Evolutionary conservation across 495 filamentous ascomycete species (phyloP).

Genomic region (Baudoinia panamericana): DNA sequence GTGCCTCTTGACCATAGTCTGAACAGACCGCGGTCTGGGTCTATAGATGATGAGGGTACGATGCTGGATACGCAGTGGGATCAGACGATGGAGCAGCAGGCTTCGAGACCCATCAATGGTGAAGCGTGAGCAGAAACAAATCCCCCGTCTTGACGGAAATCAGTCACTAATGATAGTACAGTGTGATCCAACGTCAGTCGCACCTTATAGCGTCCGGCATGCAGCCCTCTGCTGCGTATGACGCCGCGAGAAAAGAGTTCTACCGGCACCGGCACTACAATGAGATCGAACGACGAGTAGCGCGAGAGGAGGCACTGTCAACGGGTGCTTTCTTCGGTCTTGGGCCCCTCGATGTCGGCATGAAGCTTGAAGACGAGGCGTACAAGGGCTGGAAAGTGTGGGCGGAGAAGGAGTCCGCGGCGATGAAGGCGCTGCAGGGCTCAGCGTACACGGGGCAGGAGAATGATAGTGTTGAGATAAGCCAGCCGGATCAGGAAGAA

Average conservation of each 20-base stretch:
- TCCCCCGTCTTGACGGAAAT: background rate
- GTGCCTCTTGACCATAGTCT: constrained; percentile 24
- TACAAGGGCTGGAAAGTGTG: constrained; percentile 74
- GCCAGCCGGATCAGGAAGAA: background rate
- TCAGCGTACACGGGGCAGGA: constrained; percentile 37
- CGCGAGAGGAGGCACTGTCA: constrained; percentile 73
- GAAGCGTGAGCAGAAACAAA: constrained; percentile 23
- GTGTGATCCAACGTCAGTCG: constrained; percentile 85
- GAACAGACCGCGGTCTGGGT: constrained; percentile 1
- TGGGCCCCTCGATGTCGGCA: constrained; percentile 55
- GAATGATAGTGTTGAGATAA: constrained; percentile 19
- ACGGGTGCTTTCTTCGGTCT: constrained; percentile 80
- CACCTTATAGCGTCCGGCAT: constrained; percentile 30
- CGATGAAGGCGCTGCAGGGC: constrained; percentile 32
- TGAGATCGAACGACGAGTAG: constrained; percentile 72
- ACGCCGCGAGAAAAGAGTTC: constrained; percentile 78
- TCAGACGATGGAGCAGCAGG: constrained; percentile 37
- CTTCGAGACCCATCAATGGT: constrained; percentile 66
- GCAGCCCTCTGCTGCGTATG: constrained; percentile 53
- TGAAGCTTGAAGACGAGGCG: constrained; percentile 64
- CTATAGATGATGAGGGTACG: constrained; percentile 2
- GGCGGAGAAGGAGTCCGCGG: constrained; percentile 47
- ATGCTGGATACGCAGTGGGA: constrained; percentile 10
- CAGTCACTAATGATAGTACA: constrained; percentile 25
- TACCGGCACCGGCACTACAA: constrained; percentile 68